These are phyloP conservation scores for Plasmodium cynomolgi DNA, from an alignment of 169 alveolate genomes.

Conservation along the genomic window DNA sequence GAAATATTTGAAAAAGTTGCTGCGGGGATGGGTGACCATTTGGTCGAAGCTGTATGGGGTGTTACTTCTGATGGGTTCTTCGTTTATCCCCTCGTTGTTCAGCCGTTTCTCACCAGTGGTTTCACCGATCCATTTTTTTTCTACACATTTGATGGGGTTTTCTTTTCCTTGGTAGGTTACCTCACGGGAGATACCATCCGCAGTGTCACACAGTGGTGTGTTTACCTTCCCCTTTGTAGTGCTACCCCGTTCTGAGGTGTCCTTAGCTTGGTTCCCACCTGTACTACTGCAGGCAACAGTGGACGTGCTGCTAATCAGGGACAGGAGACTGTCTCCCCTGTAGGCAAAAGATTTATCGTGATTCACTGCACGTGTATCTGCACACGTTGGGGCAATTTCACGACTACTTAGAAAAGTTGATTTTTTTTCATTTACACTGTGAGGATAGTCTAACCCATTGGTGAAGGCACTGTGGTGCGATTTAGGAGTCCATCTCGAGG, in stretches of 20 bases:
- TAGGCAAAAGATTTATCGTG: background rate
- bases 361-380: background rate
- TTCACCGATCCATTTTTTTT: background rate
- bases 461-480: background rate
- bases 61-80: slow-evolving; percentile 34
- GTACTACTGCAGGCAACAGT: background rate
- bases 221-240: background rate
- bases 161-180: background rate
- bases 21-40: background rate
- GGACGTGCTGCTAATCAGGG: background rate
- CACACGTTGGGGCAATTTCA: background rate
- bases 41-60: slow-evolving; percentile 34
- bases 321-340: background rate
- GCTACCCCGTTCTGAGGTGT: background rate
- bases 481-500: background rate
- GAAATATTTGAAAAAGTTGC: slow-evolving; percentile 37
- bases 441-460: background rate
- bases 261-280: background rate
- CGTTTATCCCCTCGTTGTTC: background rate
- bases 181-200: no score
- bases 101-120: background rate
- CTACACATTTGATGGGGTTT: background rate
- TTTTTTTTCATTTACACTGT: background rate
- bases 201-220: no score
- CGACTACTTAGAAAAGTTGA: background rate